A percentile compares a stretch with the other conserved stretches of the same genome.
Evolutionary conservation across 495 filamentous ascomycete species (phyloP).

Genomic region (Penicillium tannophilum): DNA sequence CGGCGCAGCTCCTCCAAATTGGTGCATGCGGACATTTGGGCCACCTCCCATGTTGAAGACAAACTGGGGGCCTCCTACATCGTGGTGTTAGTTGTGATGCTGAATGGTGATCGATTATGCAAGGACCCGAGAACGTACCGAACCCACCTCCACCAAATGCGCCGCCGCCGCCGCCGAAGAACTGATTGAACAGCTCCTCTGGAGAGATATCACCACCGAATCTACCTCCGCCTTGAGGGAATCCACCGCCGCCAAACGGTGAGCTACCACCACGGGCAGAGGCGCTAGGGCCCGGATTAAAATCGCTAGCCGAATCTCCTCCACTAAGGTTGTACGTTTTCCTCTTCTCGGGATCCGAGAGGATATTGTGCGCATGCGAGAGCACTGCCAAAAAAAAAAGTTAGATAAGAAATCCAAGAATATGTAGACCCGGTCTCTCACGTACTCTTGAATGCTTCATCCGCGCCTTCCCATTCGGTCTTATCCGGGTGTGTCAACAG

Average conservation of each 20-base stretch:
- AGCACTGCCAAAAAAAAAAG: conserved; percentile 62
- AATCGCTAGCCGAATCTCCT: conserved; percentile 87
- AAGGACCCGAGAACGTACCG: conserved; percentile 44
- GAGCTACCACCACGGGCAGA: conserved; percentile 36
- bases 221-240: conserved; percentile 53
- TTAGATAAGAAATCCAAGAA: conserved; percentile 5
- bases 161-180: conserved; percentile 72
- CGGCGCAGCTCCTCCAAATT: conserved; percentile 73
- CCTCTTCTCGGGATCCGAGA: conserved; percentile 92
- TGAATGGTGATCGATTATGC: not conserved
- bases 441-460: conserved; percentile 94
- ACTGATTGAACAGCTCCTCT: conserved; percentile 93
- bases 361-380: conserved; percentile 85
- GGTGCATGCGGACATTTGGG: conserved; percentile 80
- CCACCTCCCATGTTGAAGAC: conserved; percentile 83
- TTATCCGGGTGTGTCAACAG: conserved; percentile 97
- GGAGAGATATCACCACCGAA: conserved; percentile 93
- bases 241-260: conserved; percentile 60
- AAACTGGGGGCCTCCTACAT: conserved; percentile 9
- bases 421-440: conserved; percentile 12
- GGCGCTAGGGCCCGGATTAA: conserved; percentile 57
- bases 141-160: conserved; percentile 58
- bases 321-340: conserved; percentile 84
- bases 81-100: not conserved
- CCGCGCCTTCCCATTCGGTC: conserved; percentile 94